These are phyloP conservation scores for Chamaenerion angustifolium DNA, from an alignment of 345 rosid genomes.

Conservation along the genomic window DNA sequence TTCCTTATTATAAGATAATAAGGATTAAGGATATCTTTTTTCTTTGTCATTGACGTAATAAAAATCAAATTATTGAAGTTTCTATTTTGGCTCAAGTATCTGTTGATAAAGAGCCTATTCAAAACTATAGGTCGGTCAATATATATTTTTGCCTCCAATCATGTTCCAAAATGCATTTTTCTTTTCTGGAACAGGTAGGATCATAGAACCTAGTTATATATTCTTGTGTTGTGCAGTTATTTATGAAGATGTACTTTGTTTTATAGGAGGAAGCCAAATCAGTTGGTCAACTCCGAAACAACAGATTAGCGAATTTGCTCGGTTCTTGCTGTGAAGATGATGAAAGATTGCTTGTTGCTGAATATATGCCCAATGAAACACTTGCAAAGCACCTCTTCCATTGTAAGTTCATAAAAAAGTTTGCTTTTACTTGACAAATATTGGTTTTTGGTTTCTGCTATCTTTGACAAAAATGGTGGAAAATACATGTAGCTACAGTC, in stretches of 20 bases:
- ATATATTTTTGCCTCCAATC: too few relatives aligned
- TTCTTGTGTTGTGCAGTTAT: neutral
- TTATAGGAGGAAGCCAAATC: constrained; percentile 33
- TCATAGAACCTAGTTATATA: neutral
- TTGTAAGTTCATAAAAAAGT: constrained; percentile 17
- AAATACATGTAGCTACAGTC: neutral
- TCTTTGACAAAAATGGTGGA: neutral
- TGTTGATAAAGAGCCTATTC: too few relatives aligned
- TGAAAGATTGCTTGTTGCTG: constrained; percentile 32
- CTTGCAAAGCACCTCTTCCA: constrained; percentile 37
- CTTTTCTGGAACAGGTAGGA: neutral
- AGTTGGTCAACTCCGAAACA: constrained; percentile 31
- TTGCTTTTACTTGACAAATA: neutral
- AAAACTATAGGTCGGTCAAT: too few relatives aligned
- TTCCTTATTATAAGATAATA: too few relatives aligned
- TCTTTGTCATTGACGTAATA: too few relatives aligned
- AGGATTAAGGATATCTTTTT: too few relatives aligned
- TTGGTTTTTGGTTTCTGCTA: neutral
- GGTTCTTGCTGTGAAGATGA: constrained; percentile 39
- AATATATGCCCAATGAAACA: constrained; percentile 36
- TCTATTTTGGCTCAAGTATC: too few relatives aligned
- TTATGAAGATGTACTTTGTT: neutral
- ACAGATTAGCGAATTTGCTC: constrained; percentile 31
- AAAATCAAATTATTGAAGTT: too few relatives aligned
- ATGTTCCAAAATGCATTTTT: neutral